These are phyloP conservation scores for Cochliopodium minus DNA, from an alignment of 208 protist genomes.

Conservation along the genomic window DNA sequence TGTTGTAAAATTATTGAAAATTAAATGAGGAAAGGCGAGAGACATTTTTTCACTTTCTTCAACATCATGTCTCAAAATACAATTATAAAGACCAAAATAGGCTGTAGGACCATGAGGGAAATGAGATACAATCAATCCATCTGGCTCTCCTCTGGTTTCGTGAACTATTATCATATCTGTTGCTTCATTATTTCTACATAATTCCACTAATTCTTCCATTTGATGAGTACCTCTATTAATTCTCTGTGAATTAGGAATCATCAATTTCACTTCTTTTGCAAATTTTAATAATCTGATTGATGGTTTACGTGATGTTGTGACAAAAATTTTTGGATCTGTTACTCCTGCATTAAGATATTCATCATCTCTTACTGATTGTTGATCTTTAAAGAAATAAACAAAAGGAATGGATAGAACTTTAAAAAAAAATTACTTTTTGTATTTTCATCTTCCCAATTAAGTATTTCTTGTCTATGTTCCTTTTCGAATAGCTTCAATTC, in stretches of 20 bases:
- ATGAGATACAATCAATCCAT: slow-evolving; percentile 87
- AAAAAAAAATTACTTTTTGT: slow-evolving; percentile 10
- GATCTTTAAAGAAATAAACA: too few relatives aligned
- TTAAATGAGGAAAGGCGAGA: slow-evolving; percentile 87
- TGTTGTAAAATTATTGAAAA: slow-evolving; percentile 93
- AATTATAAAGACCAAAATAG: slow-evolving; percentile 86
- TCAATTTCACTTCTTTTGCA: slow-evolving; percentile 87
- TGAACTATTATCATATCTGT: slow-evolving; percentile 95
- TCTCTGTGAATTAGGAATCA: slow-evolving; percentile 90
- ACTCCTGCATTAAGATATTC: slow-evolving; percentile 86
- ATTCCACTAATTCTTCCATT: slow-evolving; percentile 39
- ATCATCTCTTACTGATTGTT: slow-evolving; percentile 80
- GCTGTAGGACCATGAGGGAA: slow-evolving; percentile 94
- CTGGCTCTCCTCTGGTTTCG: slow-evolving; percentile 88
- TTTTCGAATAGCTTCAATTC: slow-evolving; percentile 57
- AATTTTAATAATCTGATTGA: slow-evolving; percentile 86
- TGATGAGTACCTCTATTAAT: slow-evolving; percentile 89
- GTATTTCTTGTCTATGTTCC: slow-evolving; percentile 7
- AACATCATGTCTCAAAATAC: slow-evolving; percentile 90
- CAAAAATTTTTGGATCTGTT: slow-evolving; percentile 85
- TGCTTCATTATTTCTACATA: slow-evolving; percentile 39
- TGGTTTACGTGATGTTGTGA: slow-evolving; percentile 94
- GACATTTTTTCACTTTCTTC: slow-evolving; percentile 51
- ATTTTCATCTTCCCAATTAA: background rate
- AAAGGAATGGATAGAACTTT: slow-evolving; percentile 2